These are phyloP conservation scores for Phytophthora capsici DNA, from an alignment of 352 stramenopile genomes.

Conservation along the genomic window DNA sequence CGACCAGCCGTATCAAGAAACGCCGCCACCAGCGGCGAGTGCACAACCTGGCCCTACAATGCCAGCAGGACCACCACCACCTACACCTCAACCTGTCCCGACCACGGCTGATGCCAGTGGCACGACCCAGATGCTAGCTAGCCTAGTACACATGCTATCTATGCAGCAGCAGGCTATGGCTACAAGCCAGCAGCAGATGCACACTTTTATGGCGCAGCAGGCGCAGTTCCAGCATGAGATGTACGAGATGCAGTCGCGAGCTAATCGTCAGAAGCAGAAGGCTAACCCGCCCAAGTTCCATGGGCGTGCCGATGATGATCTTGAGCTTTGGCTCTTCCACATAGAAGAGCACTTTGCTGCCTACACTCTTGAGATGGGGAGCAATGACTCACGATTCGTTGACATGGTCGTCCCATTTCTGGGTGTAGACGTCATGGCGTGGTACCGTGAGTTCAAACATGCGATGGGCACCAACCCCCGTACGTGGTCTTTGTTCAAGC, in stretches of 20 bases:
- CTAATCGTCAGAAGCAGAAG: constrained; percentile 24
- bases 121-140: too few relatives aligned
- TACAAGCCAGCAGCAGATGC: constrained; percentile 6
- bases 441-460: constrained; percentile 16
- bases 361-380: not conserved
- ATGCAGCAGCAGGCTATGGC: too few relatives aligned
- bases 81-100: too few relatives aligned
- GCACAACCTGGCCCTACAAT: too few relatives aligned
- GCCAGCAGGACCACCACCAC: too few relatives aligned
- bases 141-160: too few relatives aligned
- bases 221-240: constrained; percentile 12
- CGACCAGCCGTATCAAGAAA: too few relatives aligned
- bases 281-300: constrained; percentile 5
- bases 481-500: constrained; percentile 9
- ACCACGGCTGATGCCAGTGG: too few relatives aligned
- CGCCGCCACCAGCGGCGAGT: too few relatives aligned
- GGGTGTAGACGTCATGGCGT: not conserved
- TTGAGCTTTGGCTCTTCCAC: constrained; percentile 17
- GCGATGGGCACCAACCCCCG: too few relatives aligned
- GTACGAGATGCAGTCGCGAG: constrained; percentile 10
- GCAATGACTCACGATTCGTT: not conserved
- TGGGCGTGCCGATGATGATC: constrained; percentile 1
- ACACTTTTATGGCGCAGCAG: constrained; percentile 13
- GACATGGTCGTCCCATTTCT: constrained; percentile 13
- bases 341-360: constrained; percentile 12